Evolutionary conservation across 2,329 filamentous ascomycete genomes (phyloP).

Genomic region (Neodidymelliopsis sp.): DNA sequence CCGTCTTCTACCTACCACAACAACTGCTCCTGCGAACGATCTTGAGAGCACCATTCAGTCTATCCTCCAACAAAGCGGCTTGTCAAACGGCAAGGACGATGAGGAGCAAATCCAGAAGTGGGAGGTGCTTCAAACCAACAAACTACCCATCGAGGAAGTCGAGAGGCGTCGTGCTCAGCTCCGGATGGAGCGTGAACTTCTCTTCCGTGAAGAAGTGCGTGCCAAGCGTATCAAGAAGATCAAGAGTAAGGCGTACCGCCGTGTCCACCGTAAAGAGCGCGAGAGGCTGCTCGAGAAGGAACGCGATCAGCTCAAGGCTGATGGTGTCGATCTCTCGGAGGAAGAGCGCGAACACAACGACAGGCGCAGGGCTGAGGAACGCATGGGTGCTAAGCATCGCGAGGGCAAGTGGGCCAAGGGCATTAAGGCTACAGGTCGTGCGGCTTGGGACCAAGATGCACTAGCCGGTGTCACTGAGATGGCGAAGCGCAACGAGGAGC

Average conservation of each 20-base stretch:
- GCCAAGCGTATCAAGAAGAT: conserved; percentile 97
- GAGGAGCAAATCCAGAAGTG: conserved; percentile 73
- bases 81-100: conserved; percentile 66
- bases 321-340: conserved; percentile 67
- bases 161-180: conserved; percentile 76
- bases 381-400: conserved; percentile 83
- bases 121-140: conserved; percentile 74
- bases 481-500: conserved; percentile 81
- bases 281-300: conserved; percentile 66
- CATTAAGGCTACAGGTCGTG: conserved; percentile 77
- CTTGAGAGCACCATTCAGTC: conserved; percentile 85
- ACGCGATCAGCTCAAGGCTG: conserved; percentile 64
- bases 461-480: conserved; percentile 79
- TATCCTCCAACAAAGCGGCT: conserved; percentile 88
- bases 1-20: conserved; percentile 65
- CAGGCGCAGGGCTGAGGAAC: conserved; percentile 78
- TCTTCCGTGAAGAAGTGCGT: conserved; percentile 87
- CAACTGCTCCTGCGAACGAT: conserved; percentile 74
- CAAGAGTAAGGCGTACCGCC: conserved; percentile 94
- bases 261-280: conserved; percentile 84
- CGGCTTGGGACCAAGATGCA: conserved; percentile 89
- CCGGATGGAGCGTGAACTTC: conserved; percentile 80
- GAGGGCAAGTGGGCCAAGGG: conserved; percentile 94
- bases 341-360: conserved; percentile 72
- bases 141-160: conserved; percentile 75